These are phyloP conservation scores for Mucor lusitanicus DNA, from an alignment of 371 early-diverging fungal genomes.

Conservation along the genomic window DNA sequence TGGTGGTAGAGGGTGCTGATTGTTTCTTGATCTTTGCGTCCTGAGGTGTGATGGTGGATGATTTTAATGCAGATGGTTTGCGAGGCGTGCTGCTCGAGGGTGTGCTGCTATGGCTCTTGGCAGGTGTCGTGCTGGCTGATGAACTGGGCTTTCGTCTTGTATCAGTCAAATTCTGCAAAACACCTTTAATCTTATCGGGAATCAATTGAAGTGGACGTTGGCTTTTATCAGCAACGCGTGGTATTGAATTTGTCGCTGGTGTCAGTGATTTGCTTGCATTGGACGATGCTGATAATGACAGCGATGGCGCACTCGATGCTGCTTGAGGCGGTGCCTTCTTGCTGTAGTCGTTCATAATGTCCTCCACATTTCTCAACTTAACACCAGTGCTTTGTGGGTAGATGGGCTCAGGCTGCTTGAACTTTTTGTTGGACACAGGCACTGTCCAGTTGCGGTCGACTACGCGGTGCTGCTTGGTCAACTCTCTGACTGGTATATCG, in stretches of 20 bases:
- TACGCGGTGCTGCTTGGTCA: slow-evolving; percentile 7
- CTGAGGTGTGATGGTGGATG: slow-evolving; percentile 1
- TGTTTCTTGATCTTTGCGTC: background rate
- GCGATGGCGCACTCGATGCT: background rate
- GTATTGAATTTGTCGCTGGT: background rate
- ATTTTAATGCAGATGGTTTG: slow-evolving; percentile 6
- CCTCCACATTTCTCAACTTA: slow-evolving; percentile 18
- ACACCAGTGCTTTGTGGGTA: slow-evolving; percentile 22
- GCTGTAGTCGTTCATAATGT: slow-evolving; percentile 15
- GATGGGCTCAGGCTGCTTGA: slow-evolving; percentile 5
- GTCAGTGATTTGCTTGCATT: background rate
- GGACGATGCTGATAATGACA: background rate
- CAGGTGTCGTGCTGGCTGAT: background rate
- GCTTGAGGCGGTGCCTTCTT: slow-evolving; percentile 1
- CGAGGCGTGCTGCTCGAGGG: background rate
- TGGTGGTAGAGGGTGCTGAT: background rate
- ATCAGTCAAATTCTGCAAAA: slow-evolving; percentile 9
- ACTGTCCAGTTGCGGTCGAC: slow-evolving; percentile 14
- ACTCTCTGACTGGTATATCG: background rate
- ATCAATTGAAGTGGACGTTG: background rate
- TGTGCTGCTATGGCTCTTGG: background rate
- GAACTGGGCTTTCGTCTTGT: slow-evolving; percentile 5
- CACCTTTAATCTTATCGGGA: slow-evolving; percentile 13
- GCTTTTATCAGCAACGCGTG: slow-evolving; percentile 8
- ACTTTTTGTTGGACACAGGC: slow-evolving; percentile 8